Percentiles rank a stretch among this genome's conserved stretches.
Evolutionary conservation across 805 yeast genomes (phyloP).

Genomic region (Peterozyma toletana): DNA sequence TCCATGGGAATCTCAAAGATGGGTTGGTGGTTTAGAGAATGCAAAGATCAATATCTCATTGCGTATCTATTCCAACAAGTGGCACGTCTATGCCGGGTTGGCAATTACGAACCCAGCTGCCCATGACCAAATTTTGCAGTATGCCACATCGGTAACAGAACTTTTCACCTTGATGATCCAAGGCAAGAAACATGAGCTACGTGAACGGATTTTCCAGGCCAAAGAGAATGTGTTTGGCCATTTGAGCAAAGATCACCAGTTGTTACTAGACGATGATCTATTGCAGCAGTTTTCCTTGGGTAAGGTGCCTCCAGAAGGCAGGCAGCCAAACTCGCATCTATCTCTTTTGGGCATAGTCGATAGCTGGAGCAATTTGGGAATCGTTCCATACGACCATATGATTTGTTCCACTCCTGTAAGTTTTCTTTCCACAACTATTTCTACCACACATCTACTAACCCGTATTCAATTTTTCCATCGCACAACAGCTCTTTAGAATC

Average conservation of each 20-base stretch:
- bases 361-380: constrained; percentile 80
- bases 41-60: constrained; percentile 91
- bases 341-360: constrained; percentile 88
- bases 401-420: constrained; percentile 84
- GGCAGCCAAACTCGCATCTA: constrained; percentile 81
- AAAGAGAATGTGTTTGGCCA: constrained; percentile 72
- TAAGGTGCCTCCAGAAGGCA: constrained; percentile 51
- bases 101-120: constrained; percentile 96
- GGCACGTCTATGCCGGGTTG: constrained; percentile 98
- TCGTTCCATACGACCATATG: constrained; percentile 93
- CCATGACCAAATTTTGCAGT: constrained; percentile 84
- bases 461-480: background rate
- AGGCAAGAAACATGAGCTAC: constrained; percentile 51
- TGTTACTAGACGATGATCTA: constrained; percentile 69
- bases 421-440: background rate
- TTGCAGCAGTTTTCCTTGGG: constrained; percentile 75
- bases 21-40: constrained; percentile 93
- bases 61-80: constrained; percentile 85
- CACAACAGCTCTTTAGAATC: constrained; percentile 55
- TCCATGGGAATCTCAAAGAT: constrained; percentile 84
- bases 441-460: background rate
- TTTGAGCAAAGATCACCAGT: constrained; percentile 44
- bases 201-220: constrained; percentile 54
- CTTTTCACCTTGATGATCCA: constrained; percentile 79
- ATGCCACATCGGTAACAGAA: constrained; percentile 77